Conservation (phyloP, 139 green algal species). For the Haematococcus lacustris region DNA sequence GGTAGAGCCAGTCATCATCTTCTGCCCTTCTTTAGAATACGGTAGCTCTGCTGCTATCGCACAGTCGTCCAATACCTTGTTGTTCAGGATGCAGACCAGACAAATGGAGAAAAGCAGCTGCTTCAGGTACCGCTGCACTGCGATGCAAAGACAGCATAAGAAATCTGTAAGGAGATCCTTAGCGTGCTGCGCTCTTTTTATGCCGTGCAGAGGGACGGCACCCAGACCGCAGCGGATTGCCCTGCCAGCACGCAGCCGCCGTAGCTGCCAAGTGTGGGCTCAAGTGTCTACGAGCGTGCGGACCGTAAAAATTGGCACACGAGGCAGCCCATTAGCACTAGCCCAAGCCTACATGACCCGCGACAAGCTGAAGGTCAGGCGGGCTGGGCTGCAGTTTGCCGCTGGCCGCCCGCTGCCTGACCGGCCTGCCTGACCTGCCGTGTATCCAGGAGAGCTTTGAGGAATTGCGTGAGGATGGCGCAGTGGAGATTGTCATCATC, state of each 20-base stretch:
- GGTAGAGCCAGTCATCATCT: no score
- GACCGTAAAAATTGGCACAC: constrained; percentile 74
- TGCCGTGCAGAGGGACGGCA: neutral
- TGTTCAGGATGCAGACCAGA: no score
- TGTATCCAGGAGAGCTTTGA: constrained; percentile 61
- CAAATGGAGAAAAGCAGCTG: no score
- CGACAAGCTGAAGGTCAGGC: constrained; percentile 83
- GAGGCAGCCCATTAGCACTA: constrained; percentile 87
- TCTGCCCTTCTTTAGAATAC: no score
- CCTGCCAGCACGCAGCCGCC: neutral
- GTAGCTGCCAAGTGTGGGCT: neutral
- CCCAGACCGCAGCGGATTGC: neutral
- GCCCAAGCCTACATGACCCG: constrained; percentile 97
- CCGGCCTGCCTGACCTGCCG: neutral
- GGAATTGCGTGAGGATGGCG: constrained; percentile 85
- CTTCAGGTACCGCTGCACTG: no score
- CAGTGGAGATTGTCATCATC: constrained; percentile 98
- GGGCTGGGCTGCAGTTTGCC: neutral
- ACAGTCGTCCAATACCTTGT: no score
- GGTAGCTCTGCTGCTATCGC: no score
- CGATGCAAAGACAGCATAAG: no score
- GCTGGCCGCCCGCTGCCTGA: neutral
- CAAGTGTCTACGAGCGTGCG: constrained; percentile 10
- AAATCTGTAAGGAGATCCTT: no score
- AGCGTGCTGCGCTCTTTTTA: no score